A percentile compares a stretch with the other conserved stretches of the same genome.
These are phyloP conservation scores for Wallacemonas sp. DNA, from an alignment of 208 protist genomes.

Conservation along the genomic window DNA sequence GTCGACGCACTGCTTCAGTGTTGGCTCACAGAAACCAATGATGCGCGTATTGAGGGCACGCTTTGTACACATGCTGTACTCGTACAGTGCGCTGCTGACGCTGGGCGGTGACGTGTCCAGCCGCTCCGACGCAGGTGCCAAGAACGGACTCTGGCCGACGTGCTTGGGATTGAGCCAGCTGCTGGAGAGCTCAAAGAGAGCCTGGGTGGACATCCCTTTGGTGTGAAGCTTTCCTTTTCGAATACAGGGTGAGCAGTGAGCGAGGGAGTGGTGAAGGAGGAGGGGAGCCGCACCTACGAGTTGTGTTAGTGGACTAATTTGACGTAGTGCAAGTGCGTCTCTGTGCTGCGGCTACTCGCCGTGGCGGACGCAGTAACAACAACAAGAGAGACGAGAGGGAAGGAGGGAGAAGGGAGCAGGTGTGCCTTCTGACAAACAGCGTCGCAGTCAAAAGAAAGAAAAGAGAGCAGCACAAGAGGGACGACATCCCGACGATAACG, in stretches of 20 bases:
- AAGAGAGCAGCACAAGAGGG: not conserved
- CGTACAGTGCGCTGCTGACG: conserved; percentile 37
- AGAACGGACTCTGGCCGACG: conserved; percentile 65
- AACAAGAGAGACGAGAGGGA: conserved; percentile 6
- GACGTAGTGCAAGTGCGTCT: too few species aligned
- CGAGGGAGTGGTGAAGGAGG: too few species aligned
- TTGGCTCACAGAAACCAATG: conserved; percentile 84
- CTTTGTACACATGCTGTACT: conserved; percentile 78
- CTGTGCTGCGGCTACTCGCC: too few species aligned
- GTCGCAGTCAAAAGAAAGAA: not conserved
- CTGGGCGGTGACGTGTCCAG: conserved; percentile 28
- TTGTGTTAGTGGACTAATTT: too few species aligned
- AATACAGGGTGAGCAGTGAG: too few species aligned
- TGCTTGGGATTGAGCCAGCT: conserved; percentile 72
- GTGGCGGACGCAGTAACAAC: not conserved
- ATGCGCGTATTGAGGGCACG: conserved; percentile 81
- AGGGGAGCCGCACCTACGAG: too few species aligned
- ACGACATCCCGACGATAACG: too few species aligned
- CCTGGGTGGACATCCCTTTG: conserved; percentile 56
- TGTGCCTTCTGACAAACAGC: too few species aligned
- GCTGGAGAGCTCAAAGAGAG: conserved; percentile 70
- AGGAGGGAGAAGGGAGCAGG: not conserved
- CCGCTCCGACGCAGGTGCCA: conserved; percentile 28
- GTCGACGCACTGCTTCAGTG: conserved; percentile 77
- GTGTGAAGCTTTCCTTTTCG: too few species aligned